These are phyloP conservation scores for Herpetospermum pedunculosum DNA, from an alignment of 306 rosid genomes.

Conservation along the genomic window DNA sequence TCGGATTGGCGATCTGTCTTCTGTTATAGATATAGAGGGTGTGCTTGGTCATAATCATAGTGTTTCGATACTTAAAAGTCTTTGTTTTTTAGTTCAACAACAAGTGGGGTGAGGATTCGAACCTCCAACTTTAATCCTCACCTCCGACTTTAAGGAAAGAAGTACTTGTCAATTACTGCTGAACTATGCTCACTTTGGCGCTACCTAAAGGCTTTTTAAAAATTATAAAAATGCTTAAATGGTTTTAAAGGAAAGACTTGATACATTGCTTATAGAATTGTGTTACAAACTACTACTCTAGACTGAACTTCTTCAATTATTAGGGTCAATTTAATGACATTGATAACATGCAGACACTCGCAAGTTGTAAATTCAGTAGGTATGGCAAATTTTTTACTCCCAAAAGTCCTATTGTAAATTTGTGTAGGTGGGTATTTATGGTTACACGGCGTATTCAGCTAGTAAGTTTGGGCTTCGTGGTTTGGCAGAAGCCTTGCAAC, in stretches of 20 bases:
- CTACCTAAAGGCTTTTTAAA: neutral
- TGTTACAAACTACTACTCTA: neutral
- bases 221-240: neutral
- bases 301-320: neutral
- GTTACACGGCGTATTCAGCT: slow-evolving; percentile 82
- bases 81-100: no score
- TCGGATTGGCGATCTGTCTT: no score
- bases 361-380: neutral
- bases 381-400: neutral
- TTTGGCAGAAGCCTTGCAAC: slow-evolving; percentile 81
- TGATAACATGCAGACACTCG: neutral
- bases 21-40: no score
- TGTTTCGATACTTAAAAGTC: no score
- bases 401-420: neutral
- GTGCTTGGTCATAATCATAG: neutral
- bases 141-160: no score
- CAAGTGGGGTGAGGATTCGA: no score
- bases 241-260: neutral
- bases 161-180: no score
- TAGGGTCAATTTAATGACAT: neutral
- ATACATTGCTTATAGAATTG: neutral
- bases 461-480: slow-evolving; percentile 89
- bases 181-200: no score
- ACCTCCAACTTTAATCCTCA: no score
- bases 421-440: slow-evolving; percentile 72